Percentiles rank a stretch among this genome's conserved stretches.
phyloP scores from a whole-genome alignment of 2,329 filamentous ascomycete genomes.

The Alternaria hordeiaustralica region DNA sequence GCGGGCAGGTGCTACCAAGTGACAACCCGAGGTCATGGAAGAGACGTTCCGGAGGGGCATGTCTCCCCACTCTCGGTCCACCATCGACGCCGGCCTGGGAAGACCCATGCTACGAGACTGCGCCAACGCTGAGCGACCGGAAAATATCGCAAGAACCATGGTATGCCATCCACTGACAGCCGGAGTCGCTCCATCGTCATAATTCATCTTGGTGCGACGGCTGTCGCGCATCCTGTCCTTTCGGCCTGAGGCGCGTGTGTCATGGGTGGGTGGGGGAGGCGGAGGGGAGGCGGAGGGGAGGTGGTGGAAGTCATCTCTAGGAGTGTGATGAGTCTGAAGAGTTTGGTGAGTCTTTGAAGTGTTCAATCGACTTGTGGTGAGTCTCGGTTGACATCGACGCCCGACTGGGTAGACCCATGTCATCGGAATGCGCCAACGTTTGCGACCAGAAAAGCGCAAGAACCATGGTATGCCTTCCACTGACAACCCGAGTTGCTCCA shows the following conservation, averaged over 20 bases:
- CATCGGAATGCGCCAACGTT: constrained; percentile 5
- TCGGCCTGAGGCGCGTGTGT: background rate
- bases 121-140: constrained; percentile 13
- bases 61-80: constrained; percentile 20
- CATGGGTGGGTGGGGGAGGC: too few relatives aligned
- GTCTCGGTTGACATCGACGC: background rate
- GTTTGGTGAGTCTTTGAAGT: too few relatives aligned
- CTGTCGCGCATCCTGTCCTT: constrained; percentile 3
- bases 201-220: constrained; percentile 11
- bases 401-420: constrained; percentile 16
- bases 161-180: constrained; percentile 4
- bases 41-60: constrained; percentile 2
- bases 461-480: constrained; percentile 9
- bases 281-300: too few relatives aligned
- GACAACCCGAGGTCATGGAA: background rate
- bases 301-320: too few relatives aligned
- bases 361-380: too few relatives aligned
- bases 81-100: constrained; percentile 3
- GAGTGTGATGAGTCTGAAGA: too few relatives aligned
- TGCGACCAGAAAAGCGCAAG: constrained; percentile 16
- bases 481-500: constrained; percentile 4
- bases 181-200: constrained; percentile 4
- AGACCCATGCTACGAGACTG: constrained; percentile 16
- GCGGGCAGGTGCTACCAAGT: background rate
- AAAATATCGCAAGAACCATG: constrained; percentile 20